A percentile compares a stretch with the other conserved stretches of the same genome.
Evolutionary conservation across 2,329 filamentous ascomycete genomes (phyloP).

Genomic region (Dryadomyces sulphureus): DNA sequence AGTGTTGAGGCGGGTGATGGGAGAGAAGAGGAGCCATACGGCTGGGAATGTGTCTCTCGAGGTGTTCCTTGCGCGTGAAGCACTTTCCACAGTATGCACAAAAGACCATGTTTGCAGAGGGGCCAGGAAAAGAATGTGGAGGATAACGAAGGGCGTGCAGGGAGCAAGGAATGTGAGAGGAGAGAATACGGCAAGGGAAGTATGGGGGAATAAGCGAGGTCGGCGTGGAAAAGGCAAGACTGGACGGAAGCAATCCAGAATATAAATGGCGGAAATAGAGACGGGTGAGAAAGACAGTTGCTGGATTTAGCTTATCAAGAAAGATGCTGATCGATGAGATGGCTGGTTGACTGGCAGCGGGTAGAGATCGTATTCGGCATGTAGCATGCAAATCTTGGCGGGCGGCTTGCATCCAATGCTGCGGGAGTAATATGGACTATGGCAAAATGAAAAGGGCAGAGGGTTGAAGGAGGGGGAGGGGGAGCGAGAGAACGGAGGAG

Average conservation of each 20-base stretch:
- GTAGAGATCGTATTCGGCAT: background rate
- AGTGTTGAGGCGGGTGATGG: constrained; percentile 4
- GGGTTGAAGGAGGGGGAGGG: background rate
- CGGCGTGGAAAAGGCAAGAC: background rate
- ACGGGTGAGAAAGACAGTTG: background rate
- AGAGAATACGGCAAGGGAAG: background rate
- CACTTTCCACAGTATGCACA: constrained; percentile 39
- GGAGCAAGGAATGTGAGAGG: background rate
- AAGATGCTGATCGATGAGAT: background rate
- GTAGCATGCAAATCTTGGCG: background rate
- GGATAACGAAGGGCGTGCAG: constrained; percentile 4
- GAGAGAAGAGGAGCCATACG: constrained; percentile 23
- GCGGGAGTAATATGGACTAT: background rate
- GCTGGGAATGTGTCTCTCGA: constrained; percentile 38
- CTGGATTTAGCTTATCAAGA: too few relatives aligned
- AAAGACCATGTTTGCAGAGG: constrained; percentile 23
- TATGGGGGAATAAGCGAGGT: background rate
- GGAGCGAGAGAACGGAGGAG: background rate
- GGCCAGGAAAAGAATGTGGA: background rate
- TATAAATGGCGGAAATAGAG: background rate
- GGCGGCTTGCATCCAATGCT: background rate
- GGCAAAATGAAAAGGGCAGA: background rate
- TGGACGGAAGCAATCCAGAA: background rate
- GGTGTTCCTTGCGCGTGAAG: constrained; percentile 40
- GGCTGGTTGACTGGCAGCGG: background rate